Evolutionary conservation across 148 eudicot genomes (phyloP), one percentile per base, ranked within the genome.

Genomic region (Camellia sinensis): DNA sequence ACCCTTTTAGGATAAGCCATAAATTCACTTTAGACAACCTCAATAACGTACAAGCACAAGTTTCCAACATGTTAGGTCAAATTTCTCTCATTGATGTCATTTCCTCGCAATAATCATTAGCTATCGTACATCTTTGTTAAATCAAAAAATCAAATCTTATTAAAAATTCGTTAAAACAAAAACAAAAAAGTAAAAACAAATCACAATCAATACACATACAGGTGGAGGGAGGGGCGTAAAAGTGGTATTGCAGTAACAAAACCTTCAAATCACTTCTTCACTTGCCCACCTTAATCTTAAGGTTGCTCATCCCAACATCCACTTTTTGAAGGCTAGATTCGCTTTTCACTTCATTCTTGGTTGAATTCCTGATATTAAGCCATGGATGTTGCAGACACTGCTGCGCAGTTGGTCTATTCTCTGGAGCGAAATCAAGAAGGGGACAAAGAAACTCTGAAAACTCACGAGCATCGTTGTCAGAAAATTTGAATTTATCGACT

Each of bases 361-460:
- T 80, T 72, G 79, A 57, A 64, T 89, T 81, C 46, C 22, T 83
- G 18, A 50, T 60, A 52, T 87, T 87, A 53, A 95, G 88, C 98
- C 98, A 96, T 21, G 97, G 88, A 80, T 96, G 97, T 72, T 93
- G 91, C 77, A 96, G 84, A 78, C 95, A 96, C 83, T 89, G 92
- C 81, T 92, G 89, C 43, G 98, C 99, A 57, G 98, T 92, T 40
- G 99, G 99, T 83, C 98, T 88, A 74, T 93, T 93, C 69, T 91
- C 99, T 2, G 98, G 98, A 18, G 91, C 89, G 78, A 91, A 96
- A 87, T 92, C 93, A 29, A 96, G 88, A 73, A 96, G 83, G 37
- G 99, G 98, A 84, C 78, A 59, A 11, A 93, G 95, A 86, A 96
- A 96, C 81, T 90, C 90, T 3, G 89, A 85, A 80, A 93, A 94